Percentiles rank a stretch among this genome's conserved stretches.
These are phyloP conservation scores for Lyophyllum atratum DNA, from an alignment of 768 basidiomycete species.

Conservation along the genomic window DNA sequence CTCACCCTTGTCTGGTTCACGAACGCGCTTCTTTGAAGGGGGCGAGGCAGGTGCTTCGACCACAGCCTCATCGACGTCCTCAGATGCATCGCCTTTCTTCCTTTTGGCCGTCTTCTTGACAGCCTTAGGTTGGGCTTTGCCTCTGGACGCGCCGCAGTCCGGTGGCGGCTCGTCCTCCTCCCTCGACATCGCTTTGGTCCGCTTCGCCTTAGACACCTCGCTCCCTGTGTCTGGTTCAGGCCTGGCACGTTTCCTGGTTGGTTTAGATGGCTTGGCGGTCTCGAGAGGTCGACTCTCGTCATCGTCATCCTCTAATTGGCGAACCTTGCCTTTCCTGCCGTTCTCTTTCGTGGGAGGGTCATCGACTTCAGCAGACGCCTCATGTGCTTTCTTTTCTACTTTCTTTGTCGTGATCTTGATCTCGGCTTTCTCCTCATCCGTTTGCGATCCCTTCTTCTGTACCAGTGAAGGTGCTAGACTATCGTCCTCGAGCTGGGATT, in stretches of 20 bases:
- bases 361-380: background rate
- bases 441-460: background rate
- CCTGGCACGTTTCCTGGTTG: background rate
- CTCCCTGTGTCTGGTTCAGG: too few species aligned
- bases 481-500: background rate
- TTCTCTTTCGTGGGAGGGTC: background rate
- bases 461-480: background rate
- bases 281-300: background rate
- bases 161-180: background rate
- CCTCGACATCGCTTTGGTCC: background rate
- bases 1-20: slow-evolving; percentile 3
- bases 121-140: background rate
- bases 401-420: background rate
- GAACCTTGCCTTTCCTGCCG: background rate
- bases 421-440: background rate
- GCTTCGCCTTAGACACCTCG: background rate
- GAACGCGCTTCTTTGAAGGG: slow-evolving; percentile 6
- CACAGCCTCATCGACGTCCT: background rate
- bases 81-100: too few species aligned
- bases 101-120: background rate
- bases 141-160: background rate
- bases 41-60: background rate
- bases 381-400: background rate
- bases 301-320: background rate
- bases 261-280: background rate